Evolutionary conservation across 306 rosid genomes (phyloP), one percentile per base, ranked within the genome.

Genomic region (Casuarina equisetifolia): DNA sequence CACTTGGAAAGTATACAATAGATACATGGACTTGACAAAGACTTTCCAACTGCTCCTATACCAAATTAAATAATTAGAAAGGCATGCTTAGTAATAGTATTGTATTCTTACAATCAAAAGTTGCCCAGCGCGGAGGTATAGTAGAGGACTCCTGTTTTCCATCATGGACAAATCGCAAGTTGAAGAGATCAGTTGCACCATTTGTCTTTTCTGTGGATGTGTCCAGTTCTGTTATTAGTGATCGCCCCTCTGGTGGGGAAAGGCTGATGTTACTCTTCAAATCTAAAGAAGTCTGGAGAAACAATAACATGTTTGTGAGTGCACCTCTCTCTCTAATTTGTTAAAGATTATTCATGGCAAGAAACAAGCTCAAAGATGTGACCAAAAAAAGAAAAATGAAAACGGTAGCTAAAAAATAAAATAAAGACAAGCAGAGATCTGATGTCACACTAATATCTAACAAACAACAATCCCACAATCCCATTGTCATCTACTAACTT

Each of bases 51-150:
- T 70, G 12, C 45, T 52, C 70, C 36, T 59, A 12, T 5, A 75
- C 20, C 52, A 32, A 32, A 11, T 10, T 73, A 75, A 12, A 13
- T 13, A 51, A 64, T 46, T 39, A 35, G 73, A 70, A 77, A 42
- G 63, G 62, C 69, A 84, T 62, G 67, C 45, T n/a, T 53, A 68
- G 61, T 72, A 53, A 1, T 62, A 69, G 54, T 63, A 81, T 57
- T 70, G 73, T 69, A 7, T 35, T 81, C 95, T 89, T 85, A 91
- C 97, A 91, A 81, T 93, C 97, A 70, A 91, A 91, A 61, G 92
- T 91, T 69, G 88, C 90, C 97, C 97, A 91, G 71, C 50, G 81
- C 49, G 95, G 0, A 76, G 89, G 74, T 50, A 45, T 71, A n/a
- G 77, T 69, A 52, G 83, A 64, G 70, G 52, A 11, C 48, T 84